phyloP scores from a whole-genome alignment of 805 yeast genomes.

The Cyberlindnera subsufficiens region DNA sequence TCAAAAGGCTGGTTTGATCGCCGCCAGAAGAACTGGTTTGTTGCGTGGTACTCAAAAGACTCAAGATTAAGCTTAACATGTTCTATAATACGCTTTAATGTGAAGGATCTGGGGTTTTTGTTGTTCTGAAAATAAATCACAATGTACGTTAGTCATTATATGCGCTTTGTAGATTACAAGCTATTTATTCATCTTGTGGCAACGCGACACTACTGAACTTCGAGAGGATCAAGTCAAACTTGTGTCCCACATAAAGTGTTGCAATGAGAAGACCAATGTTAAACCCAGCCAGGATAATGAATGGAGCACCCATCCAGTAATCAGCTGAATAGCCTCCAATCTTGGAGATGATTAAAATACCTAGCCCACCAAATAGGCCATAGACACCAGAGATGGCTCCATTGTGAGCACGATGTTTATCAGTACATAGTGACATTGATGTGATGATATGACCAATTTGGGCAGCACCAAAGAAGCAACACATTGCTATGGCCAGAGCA shows the following conservation, averaged over 20 bases:
- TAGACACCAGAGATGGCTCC: conserved; percentile 70
- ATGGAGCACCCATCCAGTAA: conserved; percentile 52
- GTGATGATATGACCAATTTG: conserved; percentile 58
- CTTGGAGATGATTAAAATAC: conserved; percentile 53
- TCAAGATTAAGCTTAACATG: conserved; percentile 48
- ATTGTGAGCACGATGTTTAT: conserved; percentile 36
- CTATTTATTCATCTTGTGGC: conserved; percentile 5
- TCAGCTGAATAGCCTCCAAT: conserved; percentile 61
- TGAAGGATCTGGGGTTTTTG: conserved; percentile 21
- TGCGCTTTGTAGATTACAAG: background rate
- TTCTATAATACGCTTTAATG: conserved; percentile 19
- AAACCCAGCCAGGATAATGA: conserved; percentile 43
- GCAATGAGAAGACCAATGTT: conserved; percentile 23
- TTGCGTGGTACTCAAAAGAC: conserved; percentile 99
- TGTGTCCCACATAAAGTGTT: conserved; percentile 17
- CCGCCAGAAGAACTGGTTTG: conserved; percentile 99
- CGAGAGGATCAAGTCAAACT: conserved; percentile 10
- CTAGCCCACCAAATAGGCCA: conserved; percentile 63
- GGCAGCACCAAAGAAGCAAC: conserved; percentile 48
- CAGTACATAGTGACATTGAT: conserved; percentile 57
- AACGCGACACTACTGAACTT: conserved; percentile 7
- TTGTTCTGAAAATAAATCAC: conserved; percentile 18
- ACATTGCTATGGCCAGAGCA: conserved; percentile 28
- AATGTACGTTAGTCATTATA: conserved; percentile 15
- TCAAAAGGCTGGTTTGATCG: conserved; percentile 99